Base-by-base conservation (phyloP, 345 rosid species). In the Eucalyptus cladocalyx region DNA sequence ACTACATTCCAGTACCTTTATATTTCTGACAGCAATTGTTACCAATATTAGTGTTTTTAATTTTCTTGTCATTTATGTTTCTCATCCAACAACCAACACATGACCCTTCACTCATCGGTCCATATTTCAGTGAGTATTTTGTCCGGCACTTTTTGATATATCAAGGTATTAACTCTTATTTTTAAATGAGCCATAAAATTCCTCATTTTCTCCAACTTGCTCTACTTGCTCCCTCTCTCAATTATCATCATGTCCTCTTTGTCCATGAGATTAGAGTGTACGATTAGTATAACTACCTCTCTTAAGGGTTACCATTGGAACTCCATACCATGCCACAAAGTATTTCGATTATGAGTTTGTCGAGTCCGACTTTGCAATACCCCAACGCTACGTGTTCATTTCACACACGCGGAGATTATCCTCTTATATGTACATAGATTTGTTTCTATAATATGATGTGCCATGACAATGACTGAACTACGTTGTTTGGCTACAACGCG, bases 281-380 rank as follows among this genome's bases (percentile, higher is more conserved):
- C 62, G 24, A 23, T 23, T 24, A 56, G 30, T 6, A 1, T 24
- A 8, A 56, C 6, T 56, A 24, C 30, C 62, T 23, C 62, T 56
- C 62, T 56, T 56, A 23, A 24, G 65, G n/a, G 6, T 58, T 9
- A 2, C 65, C 65, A 26, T 58, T 24, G 65, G 65, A 58, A 58
- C 65, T 58, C 65, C n/a, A 26, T 58, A 58, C 65, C 30, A 11
- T 26, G 65, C 6, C n/a, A 26, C 14, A 24, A 58, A 11, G 28
- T 58, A 26, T 26, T 58, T 58, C 6, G 1, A 26, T 58, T 26
- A 24, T 58, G 65, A 3, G 65, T 58, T 26, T 11, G 15, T 58
- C 1, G 2, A 53, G 65, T 58, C n/a, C 7, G 0, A 11, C n/a
- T 11, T 28, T 60, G 17, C 32, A 28, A 11, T 28, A 6, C 32